Evolutionary conservation across 2,329 filamentous ascomycete species (phyloP).

Genomic region (Chrysoporthe puriensis): DNA sequence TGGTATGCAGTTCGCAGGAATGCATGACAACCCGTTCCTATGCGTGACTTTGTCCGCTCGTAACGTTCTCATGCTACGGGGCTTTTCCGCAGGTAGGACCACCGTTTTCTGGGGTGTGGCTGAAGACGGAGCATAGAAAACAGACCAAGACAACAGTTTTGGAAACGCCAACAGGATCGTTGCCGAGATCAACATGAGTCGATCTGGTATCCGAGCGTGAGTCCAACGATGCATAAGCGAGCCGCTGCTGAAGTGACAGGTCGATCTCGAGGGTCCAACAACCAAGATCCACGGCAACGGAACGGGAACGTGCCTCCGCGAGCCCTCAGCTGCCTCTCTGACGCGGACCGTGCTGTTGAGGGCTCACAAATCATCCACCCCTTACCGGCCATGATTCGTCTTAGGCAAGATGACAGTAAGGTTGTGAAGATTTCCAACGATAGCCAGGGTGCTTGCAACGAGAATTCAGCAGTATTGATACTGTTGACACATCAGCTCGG

Average conservation of each 20-base stretch:
- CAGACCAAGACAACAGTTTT: background rate
- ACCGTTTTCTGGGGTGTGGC: background rate
- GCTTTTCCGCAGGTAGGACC: background rate
- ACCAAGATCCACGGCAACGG: background rate
- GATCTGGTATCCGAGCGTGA: background rate
- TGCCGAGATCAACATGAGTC: background rate
- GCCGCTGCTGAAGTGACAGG: background rate
- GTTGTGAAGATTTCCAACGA: conserved; percentile 1
- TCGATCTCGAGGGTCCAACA: background rate
- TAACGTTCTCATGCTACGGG: background rate
- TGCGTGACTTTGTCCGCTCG: background rate
- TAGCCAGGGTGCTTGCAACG: background rate
- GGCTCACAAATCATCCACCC: background rate
- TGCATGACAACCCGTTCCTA: background rate
- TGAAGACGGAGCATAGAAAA: background rate
- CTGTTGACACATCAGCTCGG: conserved; percentile 1
- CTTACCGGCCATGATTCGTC: background rate
- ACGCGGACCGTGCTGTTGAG: background rate
- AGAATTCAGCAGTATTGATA: background rate
- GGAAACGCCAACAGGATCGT: background rate
- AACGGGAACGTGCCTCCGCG: background rate
- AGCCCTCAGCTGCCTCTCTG: background rate
- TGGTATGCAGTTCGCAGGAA: background rate
- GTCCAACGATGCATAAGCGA: background rate
- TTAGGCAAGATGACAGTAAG: background rate